A percentile compares a stretch with the other conserved stretches of the same genome.
Evolutionary conservation across 257 asterid species (phyloP).

Genomic region (Gentiana dahurica): DNA sequence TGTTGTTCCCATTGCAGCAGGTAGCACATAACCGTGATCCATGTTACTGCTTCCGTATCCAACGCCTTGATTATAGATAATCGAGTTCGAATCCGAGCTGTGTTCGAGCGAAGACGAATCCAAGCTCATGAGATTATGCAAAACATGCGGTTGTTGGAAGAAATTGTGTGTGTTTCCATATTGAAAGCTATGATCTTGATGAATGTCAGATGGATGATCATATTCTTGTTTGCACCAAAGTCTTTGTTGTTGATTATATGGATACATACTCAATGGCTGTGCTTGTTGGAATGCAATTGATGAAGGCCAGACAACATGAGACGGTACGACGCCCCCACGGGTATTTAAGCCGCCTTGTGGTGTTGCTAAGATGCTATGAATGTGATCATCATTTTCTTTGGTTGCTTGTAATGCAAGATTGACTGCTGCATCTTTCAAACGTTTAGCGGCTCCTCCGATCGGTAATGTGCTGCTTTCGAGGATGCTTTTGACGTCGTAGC

Average conservation of each 20-base stretch:
- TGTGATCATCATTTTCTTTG: slow-evolving; percentile 15
- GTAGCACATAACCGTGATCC: slow-evolving; percentile 14
- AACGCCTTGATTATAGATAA: slow-evolving; percentile 5
- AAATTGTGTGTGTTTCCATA: slow-evolving; percentile 31
- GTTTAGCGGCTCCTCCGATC: slow-evolving; percentile 67
- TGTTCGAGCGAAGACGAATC: slow-evolving; percentile 35
- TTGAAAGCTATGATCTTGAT: slow-evolving; percentile 32
- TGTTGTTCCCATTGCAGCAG: slow-evolving; percentile 13
- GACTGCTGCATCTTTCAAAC: slow-evolving; percentile 61
- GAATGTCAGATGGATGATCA: slow-evolving; percentile 10
- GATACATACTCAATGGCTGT: slow-evolving; percentile 30
- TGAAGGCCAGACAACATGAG: slow-evolving; percentile 34
- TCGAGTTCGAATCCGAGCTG: slow-evolving; percentile 17
- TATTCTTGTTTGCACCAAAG: slow-evolving; percentile 70
- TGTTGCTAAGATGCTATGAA: slow-evolving; percentile 20
- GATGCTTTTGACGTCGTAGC: slow-evolving; percentile 81
- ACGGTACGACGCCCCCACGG: slow-evolving; percentile 8
- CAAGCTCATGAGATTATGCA: slow-evolving; percentile 42
- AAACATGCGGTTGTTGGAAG: slow-evolving; percentile 27
- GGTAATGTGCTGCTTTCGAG: slow-evolving; percentile 66
- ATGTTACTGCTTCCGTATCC: background rate
- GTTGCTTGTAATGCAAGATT: slow-evolving; percentile 43
- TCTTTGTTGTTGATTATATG: slow-evolving; percentile 36
- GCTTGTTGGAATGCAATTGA: slow-evolving; percentile 52
- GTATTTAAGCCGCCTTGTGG: slow-evolving; percentile 20